Evolutionary conservation across 305 asterid genomes (phyloP), one percentile per base, ranked within the genome.

Genomic region (Solanum hybrid): DNA sequence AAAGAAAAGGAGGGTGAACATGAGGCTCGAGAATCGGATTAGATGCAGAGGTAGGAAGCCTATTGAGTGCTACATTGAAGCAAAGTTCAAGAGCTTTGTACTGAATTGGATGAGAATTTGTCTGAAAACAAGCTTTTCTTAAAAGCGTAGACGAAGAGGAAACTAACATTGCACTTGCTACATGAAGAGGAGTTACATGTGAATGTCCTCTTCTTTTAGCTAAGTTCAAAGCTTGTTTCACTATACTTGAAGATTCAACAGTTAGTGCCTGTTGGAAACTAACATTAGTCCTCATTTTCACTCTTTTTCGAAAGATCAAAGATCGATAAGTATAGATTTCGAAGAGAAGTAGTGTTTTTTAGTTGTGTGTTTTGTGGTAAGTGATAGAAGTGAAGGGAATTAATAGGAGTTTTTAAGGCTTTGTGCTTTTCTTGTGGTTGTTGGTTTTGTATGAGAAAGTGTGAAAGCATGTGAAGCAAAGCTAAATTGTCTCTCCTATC

Each of bases 171-270:
- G 96, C 94, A 34, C 93, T 95, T 4, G 99, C 99, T 3, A 97
- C 98, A 42, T 97, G 99, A 64, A 97, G 99, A 13, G 99, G 99
- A 3, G 98, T 97, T 22, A 97, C 98, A 86, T 97, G 99, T 1
- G 99, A 94, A 89, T 97, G 99, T 14, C 99, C 99, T 90, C 99
- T 90, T 35, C 99, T 91, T 87, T 96, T 91, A 26, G 99, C 99
- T 0, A 97, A 94, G 88, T 88, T 93, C 27, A 95, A 87, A 1
- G 99, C 97, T 91, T 96, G 99, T 90, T 95, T 96, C 16, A 96
- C 98, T 20, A 93, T 79, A 46, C 80, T 88, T 37, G 98, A 92
- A 6, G 98, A 94, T 89, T 97, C 99, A n/a, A 89, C 82, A 9
- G 98, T 95, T 31, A 97, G 95, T 24, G 99, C 94, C 2, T 96